Base-by-base conservation (phyloP, 2,329 filamentous ascomycete species). In the Annulohypoxylon truncatum region DNA sequence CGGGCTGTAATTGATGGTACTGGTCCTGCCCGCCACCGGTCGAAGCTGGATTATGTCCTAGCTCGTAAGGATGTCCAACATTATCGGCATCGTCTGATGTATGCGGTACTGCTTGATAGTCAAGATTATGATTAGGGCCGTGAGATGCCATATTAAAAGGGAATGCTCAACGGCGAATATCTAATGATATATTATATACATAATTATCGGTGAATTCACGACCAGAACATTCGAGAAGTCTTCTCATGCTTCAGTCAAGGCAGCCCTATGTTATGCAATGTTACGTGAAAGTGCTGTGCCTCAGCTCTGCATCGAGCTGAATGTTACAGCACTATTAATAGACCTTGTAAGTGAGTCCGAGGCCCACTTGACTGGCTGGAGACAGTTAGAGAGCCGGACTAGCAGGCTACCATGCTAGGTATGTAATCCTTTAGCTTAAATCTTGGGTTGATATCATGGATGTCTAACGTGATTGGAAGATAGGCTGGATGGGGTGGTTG, bases 301-400 rank as follows among this genome's bases (percentile, higher is more conserved):
- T 46, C 53, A 56, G 31, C 38, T 33, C 31, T 47, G 40, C 53
- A 56, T 46, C 4, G 10, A 47, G 53, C 53, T 56, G 53, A 35
- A 47, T 33, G 40, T 24, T 18, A 42, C 40, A 22, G 40, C 33
- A 10, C 53, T 56, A 47, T 46, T 56, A 56, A 56, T 56, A 56
- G 53, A 47, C 35, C n/a, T 6, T 9, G 12, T 13, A 18, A 54
- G 22, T 40, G 33, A 54, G 38, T 26, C 15, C 20, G 28, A 9
- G 52, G 3, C 22, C 35, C 52, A 31, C 38, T 44, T 9, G 5
- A 9, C 22, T 48, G 22, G 35, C 35, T 18, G 18, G 15, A 38
- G 35, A 18, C n/a, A 38, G 35, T 8, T 38, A 38, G n/a, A n/a
- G n/a, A n/a, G n/a, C 31, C 3, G 7, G 12, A 33, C 8, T 33